Percentiles rank a stretch among this genome's conserved stretches.
phyloP scores from a whole-genome alignment of 2,329 filamentous ascomycete species.

The Phyllosticta citriasiana region DNA sequence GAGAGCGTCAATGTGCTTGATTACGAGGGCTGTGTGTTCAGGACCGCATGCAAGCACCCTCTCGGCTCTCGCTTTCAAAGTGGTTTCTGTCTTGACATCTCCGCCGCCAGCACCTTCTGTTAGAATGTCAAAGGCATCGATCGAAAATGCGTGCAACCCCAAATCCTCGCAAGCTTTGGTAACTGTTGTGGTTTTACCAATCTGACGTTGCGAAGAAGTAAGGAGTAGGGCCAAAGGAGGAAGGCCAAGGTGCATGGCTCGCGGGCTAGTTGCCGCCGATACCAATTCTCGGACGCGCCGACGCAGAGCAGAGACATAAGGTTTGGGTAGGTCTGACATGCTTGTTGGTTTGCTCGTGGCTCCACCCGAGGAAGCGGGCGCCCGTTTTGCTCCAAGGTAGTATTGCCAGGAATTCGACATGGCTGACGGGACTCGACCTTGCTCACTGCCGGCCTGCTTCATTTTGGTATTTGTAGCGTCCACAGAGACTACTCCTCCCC shows the following conservation, averaged over 20 bases:
- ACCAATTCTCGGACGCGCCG: constrained; percentile 73
- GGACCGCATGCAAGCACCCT: constrained; percentile 80
- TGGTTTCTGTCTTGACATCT: constrained; percentile 89
- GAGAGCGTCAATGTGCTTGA: constrained; percentile 82
- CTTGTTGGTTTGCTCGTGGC: constrained; percentile 48
- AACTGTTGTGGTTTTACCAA: constrained; percentile 79
- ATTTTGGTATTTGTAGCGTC: constrained; percentile 81
- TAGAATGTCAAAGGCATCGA: constrained; percentile 88
- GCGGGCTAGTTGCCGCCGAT: constrained; percentile 75
- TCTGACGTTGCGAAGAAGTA: constrained; percentile 83
- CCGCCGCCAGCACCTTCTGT: constrained; percentile 83
- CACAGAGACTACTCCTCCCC: constrained; percentile 79
- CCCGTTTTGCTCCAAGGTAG: constrained; percentile 68
- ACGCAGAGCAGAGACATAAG: constrained; percentile 36
- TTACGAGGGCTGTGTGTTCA: constrained; percentile 71
- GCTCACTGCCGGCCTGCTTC: constrained; percentile 82
- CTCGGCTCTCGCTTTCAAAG: constrained; percentile 78
- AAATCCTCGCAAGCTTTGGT: constrained; percentile 73
- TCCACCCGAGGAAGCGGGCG: constrained; percentile 46
- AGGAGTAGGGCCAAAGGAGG: constrained; percentile 81
- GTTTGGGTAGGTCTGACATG: constrained; percentile 29
- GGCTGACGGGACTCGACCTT: constrained; percentile 66
- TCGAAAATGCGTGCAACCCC: constrained; percentile 76
- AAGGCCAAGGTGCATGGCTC: constrained; percentile 77
- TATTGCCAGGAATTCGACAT: constrained; percentile 77